phyloP scores from a whole-genome alignment of 2,329 filamentous ascomycete species.

The Fusarium camptoceras region DNA sequence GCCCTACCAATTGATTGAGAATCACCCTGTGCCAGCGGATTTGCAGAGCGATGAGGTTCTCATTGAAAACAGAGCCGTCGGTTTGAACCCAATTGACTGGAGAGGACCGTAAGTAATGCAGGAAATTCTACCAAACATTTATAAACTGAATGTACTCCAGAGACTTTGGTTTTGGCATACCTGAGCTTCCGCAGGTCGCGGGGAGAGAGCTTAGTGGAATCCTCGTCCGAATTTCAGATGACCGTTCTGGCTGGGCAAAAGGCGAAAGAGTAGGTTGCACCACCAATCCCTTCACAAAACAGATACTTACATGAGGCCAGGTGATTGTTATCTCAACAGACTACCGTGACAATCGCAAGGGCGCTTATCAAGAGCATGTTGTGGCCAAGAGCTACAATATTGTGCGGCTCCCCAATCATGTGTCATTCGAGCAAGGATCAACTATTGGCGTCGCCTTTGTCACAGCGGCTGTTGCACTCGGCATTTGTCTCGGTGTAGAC shows the following conservation, averaged over 20 bases:
- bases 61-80: constrained; percentile 55
- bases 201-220: constrained; percentile 75
- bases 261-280: constrained; percentile 26
- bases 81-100: constrained; percentile 83
- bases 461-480: constrained; percentile 73
- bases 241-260: background rate
- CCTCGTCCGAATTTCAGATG: constrained; percentile 31
- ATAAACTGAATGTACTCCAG: constrained; percentile 50
- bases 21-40: constrained; percentile 46
- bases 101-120: constrained; percentile 72
- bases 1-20: constrained; percentile 57
- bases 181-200: constrained; percentile 74
- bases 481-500: constrained; percentile 76
- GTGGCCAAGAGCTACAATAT: constrained; percentile 74
- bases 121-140: background rate
- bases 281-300: constrained; percentile 58
- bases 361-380: constrained; percentile 77
- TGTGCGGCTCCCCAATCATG: constrained; percentile 67
- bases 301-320: constrained; percentile 64
- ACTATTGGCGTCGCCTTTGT: constrained; percentile 79
- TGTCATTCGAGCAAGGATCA: constrained; percentile 67
- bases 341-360: constrained; percentile 78
- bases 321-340: constrained; percentile 77
- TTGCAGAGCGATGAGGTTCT: constrained; percentile 56
- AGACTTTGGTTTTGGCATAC: constrained; percentile 78